Percentiles rank a stretch among this genome's conserved stretches.
These are phyloP conservation scores for Crotalaria pallida DNA, from an alignment of 306 rosid genomes.

Conservation along the genomic window DNA sequence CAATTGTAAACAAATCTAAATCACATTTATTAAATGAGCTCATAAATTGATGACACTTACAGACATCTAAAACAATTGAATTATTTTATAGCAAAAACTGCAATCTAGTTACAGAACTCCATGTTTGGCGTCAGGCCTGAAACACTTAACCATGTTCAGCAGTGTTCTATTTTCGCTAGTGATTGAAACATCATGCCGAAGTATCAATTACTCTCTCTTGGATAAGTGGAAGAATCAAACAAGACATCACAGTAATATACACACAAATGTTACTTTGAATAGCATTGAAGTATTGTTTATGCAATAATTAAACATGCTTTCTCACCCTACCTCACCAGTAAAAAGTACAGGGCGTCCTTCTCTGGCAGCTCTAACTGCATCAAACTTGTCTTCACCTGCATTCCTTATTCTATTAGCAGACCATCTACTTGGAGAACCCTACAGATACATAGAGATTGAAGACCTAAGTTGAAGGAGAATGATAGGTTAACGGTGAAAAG, in stretches of 20 bases:
- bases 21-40: neutral
- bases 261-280: neutral
- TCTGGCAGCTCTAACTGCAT: slow-evolving; percentile 54
- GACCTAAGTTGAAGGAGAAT: neutral
- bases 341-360: slow-evolving; percentile 62
- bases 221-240: neutral
- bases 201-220: neutral
- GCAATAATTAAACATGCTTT: neutral
- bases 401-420: slow-evolving; percentile 60
- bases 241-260: neutral
- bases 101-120: neutral
- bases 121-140: neutral
- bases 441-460: slow-evolving; percentile 8
- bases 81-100: neutral
- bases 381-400: slow-evolving; percentile 56
- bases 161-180: neutral
- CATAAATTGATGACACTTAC: neutral
- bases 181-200: neutral
- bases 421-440: slow-evolving; percentile 84
- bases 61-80: neutral
- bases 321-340: slow-evolving; percentile 76
- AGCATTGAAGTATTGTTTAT: neutral
- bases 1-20: neutral
- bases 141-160: neutral
- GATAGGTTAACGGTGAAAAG: neutral